phyloP scores from a whole-genome alignment of 2,329 filamentous ascomycete genomes.

The Trichophyton schoenleinii region DNA sequence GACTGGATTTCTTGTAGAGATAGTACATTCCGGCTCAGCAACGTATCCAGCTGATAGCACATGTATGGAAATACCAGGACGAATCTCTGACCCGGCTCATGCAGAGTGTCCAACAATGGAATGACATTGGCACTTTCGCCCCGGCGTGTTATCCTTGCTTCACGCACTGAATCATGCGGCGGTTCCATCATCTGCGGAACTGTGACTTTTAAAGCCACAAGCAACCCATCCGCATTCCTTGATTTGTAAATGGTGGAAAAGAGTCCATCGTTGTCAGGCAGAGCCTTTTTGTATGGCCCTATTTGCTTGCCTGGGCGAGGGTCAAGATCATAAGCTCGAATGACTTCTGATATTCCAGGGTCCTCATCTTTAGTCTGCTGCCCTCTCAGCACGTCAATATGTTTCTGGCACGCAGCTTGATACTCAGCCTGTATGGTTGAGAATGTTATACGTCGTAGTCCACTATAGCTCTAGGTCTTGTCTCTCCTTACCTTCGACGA shows the following conservation, averaged over 20 bases:
- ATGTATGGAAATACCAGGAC: slow-evolving; percentile 79
- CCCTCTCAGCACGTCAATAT: slow-evolving; percentile 19
- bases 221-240: slow-evolving; percentile 27
- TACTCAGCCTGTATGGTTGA: slow-evolving; percentile 44
- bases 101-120: slow-evolving; percentile 58
- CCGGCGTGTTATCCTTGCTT: slow-evolving; percentile 58
- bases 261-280: slow-evolving; percentile 52
- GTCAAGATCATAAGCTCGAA: slow-evolving; percentile 16
- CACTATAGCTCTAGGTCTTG: not conserved
- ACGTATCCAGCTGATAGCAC: slow-evolving; percentile 55
- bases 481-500: slow-evolving; percentile 25
- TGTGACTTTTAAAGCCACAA: slow-evolving; percentile 75
- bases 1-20: slow-evolving; percentile 29
- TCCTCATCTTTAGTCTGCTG: slow-evolving; percentile 12
- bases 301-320: slow-evolving; percentile 31
- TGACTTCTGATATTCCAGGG: slow-evolving; percentile 16
- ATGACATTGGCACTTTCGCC: slow-evolving; percentile 36
- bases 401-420: slow-evolving; percentile 31
- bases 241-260: slow-evolving; percentile 76
- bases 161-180: slow-evolving; percentile 71
- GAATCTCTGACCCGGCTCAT: slow-evolving; percentile 55
- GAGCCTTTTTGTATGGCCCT: slow-evolving; percentile 45
- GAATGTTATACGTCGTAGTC: not conserved
- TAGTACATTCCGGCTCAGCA: slow-evolving; percentile 38
- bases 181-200: slow-evolving; percentile 57